Conservation (phyloP, 169 alveolate genomes). For the Perkinsus olseni region DNA sequence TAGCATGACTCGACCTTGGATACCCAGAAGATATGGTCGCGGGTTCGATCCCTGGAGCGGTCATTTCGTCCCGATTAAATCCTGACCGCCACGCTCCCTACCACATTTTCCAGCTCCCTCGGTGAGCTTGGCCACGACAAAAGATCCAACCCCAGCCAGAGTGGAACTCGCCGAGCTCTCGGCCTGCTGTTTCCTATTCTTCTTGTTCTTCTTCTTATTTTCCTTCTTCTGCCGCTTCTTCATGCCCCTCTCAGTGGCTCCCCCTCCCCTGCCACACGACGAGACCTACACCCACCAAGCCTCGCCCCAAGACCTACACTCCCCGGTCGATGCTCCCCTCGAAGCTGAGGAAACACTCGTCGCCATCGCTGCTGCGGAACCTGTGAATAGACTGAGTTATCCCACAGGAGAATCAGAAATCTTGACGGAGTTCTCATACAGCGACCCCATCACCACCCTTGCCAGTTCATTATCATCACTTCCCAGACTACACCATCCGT, state of each 20-base stretch:
- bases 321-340: conserved; percentile 39
- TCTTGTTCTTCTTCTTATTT: conserved; percentile 11
- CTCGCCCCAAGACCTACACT: not conserved
- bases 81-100: not conserved
- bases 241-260: conserved; percentile 18
- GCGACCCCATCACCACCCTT: not conserved
- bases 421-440: too few species aligned
- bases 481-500: conserved; percentile 31
- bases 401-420: too few species aligned
- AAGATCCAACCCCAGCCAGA: not conserved
- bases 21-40: not conserved
- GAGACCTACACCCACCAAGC: not conserved
- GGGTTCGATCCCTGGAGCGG: conserved; percentile 15
- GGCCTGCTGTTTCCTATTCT: not conserved
- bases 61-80: not conserved
- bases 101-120: not conserved
- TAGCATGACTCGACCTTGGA: conserved; percentile 12
- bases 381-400: too few species aligned
- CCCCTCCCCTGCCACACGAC: not conserved
- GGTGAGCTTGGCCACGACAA: not conserved
- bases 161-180: not conserved
- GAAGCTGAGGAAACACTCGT: conserved; percentile 52
- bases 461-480: conserved; percentile 13
- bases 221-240: conserved; percentile 11
- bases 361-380: conserved; percentile 38